Evolutionary conservation across 768 basidiomycete species (phyloP), one percentile per base, ranked within the genome.

Genomic region (Termitomyces titanicus): DNA sequence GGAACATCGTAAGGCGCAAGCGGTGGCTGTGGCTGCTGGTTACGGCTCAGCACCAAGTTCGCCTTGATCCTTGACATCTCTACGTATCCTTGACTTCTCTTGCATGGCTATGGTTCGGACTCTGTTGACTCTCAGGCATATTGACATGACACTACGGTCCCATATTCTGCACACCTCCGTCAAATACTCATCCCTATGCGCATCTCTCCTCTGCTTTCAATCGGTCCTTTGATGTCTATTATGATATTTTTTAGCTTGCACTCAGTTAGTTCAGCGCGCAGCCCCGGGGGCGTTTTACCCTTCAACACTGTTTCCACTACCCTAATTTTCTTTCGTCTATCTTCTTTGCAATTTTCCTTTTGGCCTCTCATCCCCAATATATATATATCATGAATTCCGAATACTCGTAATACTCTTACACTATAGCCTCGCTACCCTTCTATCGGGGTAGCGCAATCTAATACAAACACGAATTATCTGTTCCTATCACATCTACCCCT

Each of bases 1-100:
- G 61, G 81, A 83, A 68, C 79, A 80, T 59, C 71, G 76, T 34
- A 67, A 72, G 44, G 63, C 64, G 12, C 65, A 68, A 24, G 60
- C 62, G 29, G 66, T 65, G 38, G 58, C 63, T 9, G 60, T 62
- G 49, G 57, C 50, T 33, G 61, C 69, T 9, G 50, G 60, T 24
- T 15, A 34, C 10, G 47, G 47, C 10, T 37, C 47, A 48, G 11
- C 5, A 10, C 35, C 48, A 37, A 38, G 35, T 15, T 70, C 73
- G 46, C 67, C 71, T 62, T 74, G 62, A 57, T 58, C 39, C 29
- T 42, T 47, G 25, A 46, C 37, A 40, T 57, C 45, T 51, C 47
- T 59, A 60, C 50, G 51, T 54, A 54, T 57, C 48, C n/a, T 51
- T 49, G 69, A 57, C 62, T 62, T 59, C 61, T 52, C 47, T 53